These are phyloP conservation scores for Alternaria sp. DNA, from an alignment of 2,329 filamentous ascomycete genomes.

Conservation along the genomic window DNA sequence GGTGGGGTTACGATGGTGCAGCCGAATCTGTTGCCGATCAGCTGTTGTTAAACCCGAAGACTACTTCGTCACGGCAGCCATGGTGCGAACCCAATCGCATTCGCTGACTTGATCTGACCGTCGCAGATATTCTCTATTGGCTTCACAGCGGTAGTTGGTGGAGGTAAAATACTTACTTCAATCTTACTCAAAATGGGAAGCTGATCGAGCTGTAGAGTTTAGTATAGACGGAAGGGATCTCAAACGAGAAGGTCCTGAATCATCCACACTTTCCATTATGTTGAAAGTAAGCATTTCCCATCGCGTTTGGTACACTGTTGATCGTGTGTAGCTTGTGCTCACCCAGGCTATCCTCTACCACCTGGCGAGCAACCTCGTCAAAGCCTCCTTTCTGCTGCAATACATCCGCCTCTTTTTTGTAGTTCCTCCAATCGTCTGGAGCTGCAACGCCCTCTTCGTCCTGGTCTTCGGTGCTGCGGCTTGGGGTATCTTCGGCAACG, in stretches of 20 bases:
- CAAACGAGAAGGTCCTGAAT: not conserved
- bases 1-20: slow-evolving; percentile 42
- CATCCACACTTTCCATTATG: slow-evolving; percentile 23
- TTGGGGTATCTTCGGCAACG: slow-evolving; percentile 42
- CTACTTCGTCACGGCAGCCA: slow-evolving; percentile 35
- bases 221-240: slow-evolving; percentile 9
- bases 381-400: slow-evolving; percentile 45
- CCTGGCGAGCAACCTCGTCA: slow-evolving; percentile 44
- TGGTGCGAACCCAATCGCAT: slow-evolving; percentile 29
- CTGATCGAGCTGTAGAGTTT: slow-evolving; percentile 21
- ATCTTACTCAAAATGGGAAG: not conserved
- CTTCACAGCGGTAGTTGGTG: slow-evolving; percentile 37
- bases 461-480: slow-evolving; percentile 28
- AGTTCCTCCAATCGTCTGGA: slow-evolving; percentile 10
- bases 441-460: slow-evolving; percentile 32
- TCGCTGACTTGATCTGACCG: slow-evolving; percentile 3
- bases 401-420: slow-evolving; percentile 42
- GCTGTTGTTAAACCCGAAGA: slow-evolving; percentile 36
- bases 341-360: slow-evolving; percentile 45
- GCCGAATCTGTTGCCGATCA: slow-evolving; percentile 28
- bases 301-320: not conserved
- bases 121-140: slow-evolving; percentile 40
- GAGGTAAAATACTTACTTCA: slow-evolving; percentile 23
- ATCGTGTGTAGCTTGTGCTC: slow-evolving; percentile 40
- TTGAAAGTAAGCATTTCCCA: slow-evolving; percentile 2